phyloP scores from a whole-genome alignment of 352 stramenopile genomes.

The Globisporangium carolinianum region DNA sequence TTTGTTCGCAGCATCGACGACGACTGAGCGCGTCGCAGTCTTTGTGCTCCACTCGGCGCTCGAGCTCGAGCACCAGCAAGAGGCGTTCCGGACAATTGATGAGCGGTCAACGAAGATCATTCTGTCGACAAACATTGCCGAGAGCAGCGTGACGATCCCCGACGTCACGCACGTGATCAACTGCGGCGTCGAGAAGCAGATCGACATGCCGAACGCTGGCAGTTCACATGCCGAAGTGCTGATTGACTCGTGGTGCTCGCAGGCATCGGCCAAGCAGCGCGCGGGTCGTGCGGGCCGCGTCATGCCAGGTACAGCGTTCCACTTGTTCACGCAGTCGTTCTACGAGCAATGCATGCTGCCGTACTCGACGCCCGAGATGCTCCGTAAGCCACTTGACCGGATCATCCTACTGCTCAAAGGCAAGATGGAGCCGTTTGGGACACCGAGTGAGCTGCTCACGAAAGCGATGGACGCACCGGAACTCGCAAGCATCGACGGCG shows the following conservation, averaged over 20 bases:
- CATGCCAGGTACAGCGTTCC: conserved; percentile 87
- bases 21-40: conserved; percentile 29
- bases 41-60: conserved; percentile 67
- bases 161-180: conserved; percentile 89
- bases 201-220: conserved; percentile 68
- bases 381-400: conserved; percentile 77
- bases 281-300: conserved; percentile 89
- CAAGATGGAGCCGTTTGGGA: conserved; percentile 60
- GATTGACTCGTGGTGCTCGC: conserved; percentile 90
- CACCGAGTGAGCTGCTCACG: conserved; percentile 55
- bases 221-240: conserved; percentile 68
- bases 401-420: conserved; percentile 77
- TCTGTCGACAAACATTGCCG: conserved; percentile 94
- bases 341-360: conserved; percentile 60
- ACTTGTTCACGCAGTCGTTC: conserved; percentile 82
- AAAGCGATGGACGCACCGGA: conserved; percentile 66
- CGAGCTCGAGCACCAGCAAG: conserved; percentile 70
- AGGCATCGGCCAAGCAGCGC: conserved; percentile 83
- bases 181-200: conserved; percentile 79
- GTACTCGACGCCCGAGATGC: conserved; percentile 74
- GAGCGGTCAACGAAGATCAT: conserved; percentile 87
- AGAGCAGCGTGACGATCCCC: conserved; percentile 96
- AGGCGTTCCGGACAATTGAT: conserved; percentile 46
- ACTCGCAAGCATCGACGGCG: conserved; percentile 58
- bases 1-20: conserved; percentile 14